Conservation (phyloP, 192 early-diverging fungal species). For the Coemansia sp. region DNA sequence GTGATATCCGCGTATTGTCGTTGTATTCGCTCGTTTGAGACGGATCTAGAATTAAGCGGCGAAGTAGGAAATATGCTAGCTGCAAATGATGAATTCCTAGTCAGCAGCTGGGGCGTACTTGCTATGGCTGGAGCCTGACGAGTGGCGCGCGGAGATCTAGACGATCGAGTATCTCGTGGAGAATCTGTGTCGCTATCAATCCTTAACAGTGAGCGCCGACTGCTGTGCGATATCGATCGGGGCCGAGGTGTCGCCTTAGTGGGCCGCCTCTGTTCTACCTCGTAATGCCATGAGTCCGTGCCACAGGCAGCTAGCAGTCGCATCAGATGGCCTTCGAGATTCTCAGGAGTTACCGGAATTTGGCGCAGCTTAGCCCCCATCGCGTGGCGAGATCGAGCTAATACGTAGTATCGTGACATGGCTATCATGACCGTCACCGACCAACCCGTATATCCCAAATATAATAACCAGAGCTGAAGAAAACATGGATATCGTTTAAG, state of each 20-base stretch:
- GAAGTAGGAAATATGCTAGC: neutral
- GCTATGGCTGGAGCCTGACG: neutral
- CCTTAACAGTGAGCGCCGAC: neutral
- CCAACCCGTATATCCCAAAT: conserved; percentile 16
- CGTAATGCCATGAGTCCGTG: neutral
- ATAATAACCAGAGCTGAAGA: conserved; percentile 31
- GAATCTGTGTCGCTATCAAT: neutral
- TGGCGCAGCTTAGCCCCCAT: conserved; percentile 11
- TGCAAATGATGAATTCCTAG: neutral
- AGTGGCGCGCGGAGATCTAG: neutral
- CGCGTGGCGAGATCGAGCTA: conserved; percentile 5
- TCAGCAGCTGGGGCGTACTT: neutral
- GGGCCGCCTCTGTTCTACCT: neutral
- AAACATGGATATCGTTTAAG: conserved; percentile 23
- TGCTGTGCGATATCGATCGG: neutral
- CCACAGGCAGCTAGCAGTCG: neutral
- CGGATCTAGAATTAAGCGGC: neutral
- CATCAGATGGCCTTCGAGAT: conserved; percentile 9
- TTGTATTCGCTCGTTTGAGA: neutral
- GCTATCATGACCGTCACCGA: conserved; percentile 2
- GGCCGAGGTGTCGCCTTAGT: neutral
- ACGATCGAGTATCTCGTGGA: neutral
- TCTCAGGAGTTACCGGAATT: conserved; percentile 14
- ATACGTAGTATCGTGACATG: conserved; percentile 27
- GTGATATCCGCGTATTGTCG: neutral